Conservation (phyloP, 2,329 filamentous ascomycete genomes). For the Aspergillus ibericus region DNA sequence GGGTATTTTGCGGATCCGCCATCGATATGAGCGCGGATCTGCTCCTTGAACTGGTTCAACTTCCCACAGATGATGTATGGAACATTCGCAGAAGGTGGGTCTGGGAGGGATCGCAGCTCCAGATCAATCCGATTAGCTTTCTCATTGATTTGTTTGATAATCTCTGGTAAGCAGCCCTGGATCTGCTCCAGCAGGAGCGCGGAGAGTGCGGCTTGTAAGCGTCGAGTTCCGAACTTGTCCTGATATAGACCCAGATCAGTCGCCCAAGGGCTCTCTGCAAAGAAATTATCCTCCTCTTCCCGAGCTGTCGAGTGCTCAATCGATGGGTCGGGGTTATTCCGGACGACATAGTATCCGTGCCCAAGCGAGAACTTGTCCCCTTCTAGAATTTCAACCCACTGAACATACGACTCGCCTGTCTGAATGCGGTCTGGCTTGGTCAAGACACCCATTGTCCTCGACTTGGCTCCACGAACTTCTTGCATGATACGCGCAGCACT, state of each 20-base stretch:
- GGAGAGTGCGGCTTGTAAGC: constrained; percentile 52
- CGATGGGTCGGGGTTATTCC: constrained; percentile 49
- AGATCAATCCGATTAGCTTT: constrained; percentile 54
- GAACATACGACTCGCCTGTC: constrained; percentile 50
- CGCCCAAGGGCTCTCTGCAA: constrained; percentile 50
- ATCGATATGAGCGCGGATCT: constrained; percentile 56
- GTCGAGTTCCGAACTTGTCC: constrained; percentile 53
- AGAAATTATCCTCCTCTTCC: constrained; percentile 52
- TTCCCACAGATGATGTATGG: constrained; percentile 64
- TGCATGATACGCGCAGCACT: constrained; percentile 67
- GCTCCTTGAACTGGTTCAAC: constrained; percentile 57
- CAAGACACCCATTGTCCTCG: constrained; percentile 70
- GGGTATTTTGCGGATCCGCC: constrained; percentile 46
- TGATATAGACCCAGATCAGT: constrained; percentile 40
- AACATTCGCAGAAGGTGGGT: constrained; percentile 64
- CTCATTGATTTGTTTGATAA: constrained; percentile 43
- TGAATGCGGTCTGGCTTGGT: constrained; percentile 80
- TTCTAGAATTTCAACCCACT: constrained; percentile 65
- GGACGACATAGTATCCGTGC: constrained; percentile 78
- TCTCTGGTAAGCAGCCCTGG: constrained; percentile 33
- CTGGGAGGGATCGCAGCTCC: constrained; percentile 61
- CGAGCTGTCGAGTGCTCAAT: constrained; percentile 52
- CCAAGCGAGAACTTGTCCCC: constrained; percentile 64
- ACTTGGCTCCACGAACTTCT: constrained; percentile 52
- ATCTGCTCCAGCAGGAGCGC: constrained; percentile 51